Conservation (phyloP, 225 moss, liverwort and hornwort species). For the Climacium dendroides region DNA sequence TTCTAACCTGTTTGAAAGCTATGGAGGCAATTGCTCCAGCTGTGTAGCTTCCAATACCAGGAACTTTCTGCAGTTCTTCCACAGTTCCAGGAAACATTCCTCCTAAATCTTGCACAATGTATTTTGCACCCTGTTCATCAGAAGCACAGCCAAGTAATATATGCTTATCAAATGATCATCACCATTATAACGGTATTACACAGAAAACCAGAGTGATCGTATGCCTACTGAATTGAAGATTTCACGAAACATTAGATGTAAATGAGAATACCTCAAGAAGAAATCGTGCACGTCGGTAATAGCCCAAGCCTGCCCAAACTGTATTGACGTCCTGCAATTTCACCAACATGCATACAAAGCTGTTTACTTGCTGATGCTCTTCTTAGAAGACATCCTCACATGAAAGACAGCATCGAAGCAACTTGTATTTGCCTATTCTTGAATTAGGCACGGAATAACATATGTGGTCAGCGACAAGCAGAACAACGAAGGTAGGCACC, state of each 20-base stretch:
- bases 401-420: not conserved
- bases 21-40: constrained; percentile 96
- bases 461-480: not conserved
- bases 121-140: constrained; percentile 68
- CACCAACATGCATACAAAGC: constrained; percentile 11
- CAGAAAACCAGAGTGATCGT: not conserved
- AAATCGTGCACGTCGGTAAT: constrained; percentile 85
- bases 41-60: constrained; percentile 89
- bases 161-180: not conserved
- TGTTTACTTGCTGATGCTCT: not conserved
- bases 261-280: constrained; percentile 70
- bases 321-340: constrained; percentile 73
- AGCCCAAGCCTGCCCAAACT: constrained; percentile 95
- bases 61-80: constrained; percentile 59
- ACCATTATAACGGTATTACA: not conserved
- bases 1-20: constrained; percentile 60
- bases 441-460: not conserved
- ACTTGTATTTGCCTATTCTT: not conserved
- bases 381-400: not conserved
- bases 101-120: constrained; percentile 35
- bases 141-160: not conserved
- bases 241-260: not conserved
- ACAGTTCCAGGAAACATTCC: constrained; percentile 62
- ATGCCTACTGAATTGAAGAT: not conserved
- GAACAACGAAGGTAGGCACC: not conserved